Evolutionary conservation across 1,284 basidiomycete genomes (phyloP).

Genomic region (Fomitopsis schrenkii): DNA sequence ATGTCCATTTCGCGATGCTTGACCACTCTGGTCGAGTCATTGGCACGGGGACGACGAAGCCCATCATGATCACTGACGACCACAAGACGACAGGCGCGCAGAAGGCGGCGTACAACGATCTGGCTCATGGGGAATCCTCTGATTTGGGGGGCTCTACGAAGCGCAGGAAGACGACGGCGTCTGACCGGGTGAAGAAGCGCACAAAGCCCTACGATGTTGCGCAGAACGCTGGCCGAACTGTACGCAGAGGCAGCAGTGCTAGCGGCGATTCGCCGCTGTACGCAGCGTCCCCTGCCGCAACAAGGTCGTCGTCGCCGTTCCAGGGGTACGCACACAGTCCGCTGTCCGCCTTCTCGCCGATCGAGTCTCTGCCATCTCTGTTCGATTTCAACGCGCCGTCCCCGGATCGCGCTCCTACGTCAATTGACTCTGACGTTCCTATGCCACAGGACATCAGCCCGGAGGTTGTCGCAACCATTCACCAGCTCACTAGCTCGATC

Average conservation of each 20-base stretch:
- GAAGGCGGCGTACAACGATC: conserved; percentile 19
- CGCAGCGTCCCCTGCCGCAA: conserved; percentile 26
- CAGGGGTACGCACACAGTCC: conserved; percentile 21
- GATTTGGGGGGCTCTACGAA: conserved; percentile 33
- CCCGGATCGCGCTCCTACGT: conserved; percentile 10
- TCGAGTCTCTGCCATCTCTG: conserved; percentile 15
- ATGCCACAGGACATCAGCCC: conserved; percentile 20
- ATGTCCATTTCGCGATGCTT: conserved; percentile 87
- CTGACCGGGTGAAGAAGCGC: conserved; percentile 30
- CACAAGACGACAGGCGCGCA: conserved; percentile 74
- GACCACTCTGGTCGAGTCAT: conserved; percentile 80
- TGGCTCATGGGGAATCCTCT: conserved; percentile 17
- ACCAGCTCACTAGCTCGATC: conserved; percentile 13
- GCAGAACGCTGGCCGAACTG: conserved; percentile 17
- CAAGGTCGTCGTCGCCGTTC: conserved; percentile 29
- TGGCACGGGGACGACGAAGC: conserved; percentile 80
- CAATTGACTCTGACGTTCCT: conserved; percentile 21
- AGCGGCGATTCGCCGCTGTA: conserved; percentile 27
- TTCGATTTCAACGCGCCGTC: conserved; percentile 20
- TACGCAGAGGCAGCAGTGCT: conserved; percentile 27
- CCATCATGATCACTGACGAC: conserved; percentile 99
- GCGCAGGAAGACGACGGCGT: conserved; percentile 20
- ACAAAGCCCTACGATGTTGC: conserved; percentile 25
- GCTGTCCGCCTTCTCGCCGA: conserved; percentile 17
- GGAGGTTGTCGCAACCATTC: conserved; percentile 12